These are phyloP conservation scores for Crepidotus variabilis DNA, from an alignment of 768 basidiomycete species.

Conservation along the genomic window DNA sequence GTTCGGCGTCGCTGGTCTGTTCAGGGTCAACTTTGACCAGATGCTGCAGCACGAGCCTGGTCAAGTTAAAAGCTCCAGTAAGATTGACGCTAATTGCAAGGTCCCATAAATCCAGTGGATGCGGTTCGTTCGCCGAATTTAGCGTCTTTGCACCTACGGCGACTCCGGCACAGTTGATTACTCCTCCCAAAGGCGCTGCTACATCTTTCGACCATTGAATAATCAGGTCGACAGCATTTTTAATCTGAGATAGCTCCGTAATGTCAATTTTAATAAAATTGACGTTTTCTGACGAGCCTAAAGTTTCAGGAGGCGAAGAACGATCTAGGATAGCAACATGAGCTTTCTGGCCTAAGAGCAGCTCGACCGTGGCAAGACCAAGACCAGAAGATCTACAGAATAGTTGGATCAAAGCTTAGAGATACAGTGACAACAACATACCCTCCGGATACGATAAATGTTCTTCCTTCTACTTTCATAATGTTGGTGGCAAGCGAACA, in stretches of 20 bases:
- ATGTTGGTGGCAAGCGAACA: constrained; percentile 1
- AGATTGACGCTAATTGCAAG: constrained; percentile 51
- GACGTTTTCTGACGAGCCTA: constrained; percentile 21
- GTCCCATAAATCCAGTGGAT: constrained; percentile 49
- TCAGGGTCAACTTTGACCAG: constrained; percentile 45
- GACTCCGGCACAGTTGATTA: constrained; percentile 57
- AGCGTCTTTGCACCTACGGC: constrained; percentile 45
- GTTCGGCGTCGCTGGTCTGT: constrained; percentile 44
- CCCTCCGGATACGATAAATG: constrained; percentile 58
- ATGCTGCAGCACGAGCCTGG: constrained; percentile 47
- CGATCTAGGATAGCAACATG: constrained; percentile 53
- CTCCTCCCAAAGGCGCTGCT: constrained; percentile 47
- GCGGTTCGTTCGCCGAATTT: constrained; percentile 39
- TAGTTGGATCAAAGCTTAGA: neutral
- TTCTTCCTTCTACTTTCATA: constrained; percentile 51
- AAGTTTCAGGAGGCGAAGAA: constrained; percentile 27
- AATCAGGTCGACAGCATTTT: constrained; percentile 32
- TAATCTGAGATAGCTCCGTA: constrained; percentile 30
- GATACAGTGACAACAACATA: constrained; percentile 19
- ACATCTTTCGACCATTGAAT: constrained; percentile 39
- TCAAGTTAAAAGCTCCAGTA: constrained; percentile 57
- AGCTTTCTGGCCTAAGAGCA: constrained; percentile 39
- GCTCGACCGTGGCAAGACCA: constrained; percentile 47
- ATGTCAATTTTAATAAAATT: constrained; percentile 42
- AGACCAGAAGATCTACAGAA: constrained; percentile 49